A percentile compares a stretch with the other conserved stretches of the same genome.
Conservation (phyloP, 129 eudicot species). For the Artemisia tridentata region DNA sequence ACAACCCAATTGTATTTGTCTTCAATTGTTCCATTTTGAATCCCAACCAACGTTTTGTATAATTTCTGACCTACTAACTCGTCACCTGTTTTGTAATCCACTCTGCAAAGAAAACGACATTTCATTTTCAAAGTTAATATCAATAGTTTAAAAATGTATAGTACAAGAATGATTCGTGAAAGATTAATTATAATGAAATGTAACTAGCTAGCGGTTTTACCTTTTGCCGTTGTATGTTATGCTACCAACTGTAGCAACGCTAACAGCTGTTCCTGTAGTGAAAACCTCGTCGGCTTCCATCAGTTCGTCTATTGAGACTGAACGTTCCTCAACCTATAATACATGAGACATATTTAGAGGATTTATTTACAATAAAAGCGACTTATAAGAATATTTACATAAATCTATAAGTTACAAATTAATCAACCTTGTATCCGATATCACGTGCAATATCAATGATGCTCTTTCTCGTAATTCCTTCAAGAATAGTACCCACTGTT, state of each 20-base stretch:
- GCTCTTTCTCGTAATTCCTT: slow-evolving; percentile 87
- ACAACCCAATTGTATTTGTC: slow-evolving; percentile 80
- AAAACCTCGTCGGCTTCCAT: slow-evolving; percentile 83
- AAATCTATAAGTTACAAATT: neutral
- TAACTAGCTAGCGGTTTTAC: slow-evolving; percentile 24
- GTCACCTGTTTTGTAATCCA: slow-evolving; percentile 43
- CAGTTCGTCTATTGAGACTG: slow-evolving; percentile 50
- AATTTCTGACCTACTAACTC: slow-evolving; percentile 38
- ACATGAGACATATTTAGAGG: neutral
- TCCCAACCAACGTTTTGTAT: slow-evolving; percentile 46
- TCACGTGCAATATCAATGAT: slow-evolving; percentile 68
- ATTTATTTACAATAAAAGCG: neutral
- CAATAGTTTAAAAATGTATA: neutral
- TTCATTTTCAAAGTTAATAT: neutral
- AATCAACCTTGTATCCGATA: slow-evolving; percentile 57
- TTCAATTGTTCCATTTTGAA: slow-evolving; percentile 56
- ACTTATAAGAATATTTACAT: too few relatives aligned
- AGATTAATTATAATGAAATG: neutral
- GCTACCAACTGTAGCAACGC: slow-evolving; percentile 79
- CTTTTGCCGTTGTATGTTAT: slow-evolving; percentile 59
- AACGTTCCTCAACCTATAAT: slow-evolving; percentile 72
- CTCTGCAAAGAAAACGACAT: slow-evolving; percentile 34
- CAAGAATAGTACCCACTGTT: slow-evolving; percentile 62
- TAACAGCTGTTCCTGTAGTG: slow-evolving; percentile 86
- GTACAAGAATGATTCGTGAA: too few relatives aligned